These are phyloP conservation scores for Gnetum montanum DNA, from an alignment of 75 land plant species.

Conservation along the genomic window DNA sequence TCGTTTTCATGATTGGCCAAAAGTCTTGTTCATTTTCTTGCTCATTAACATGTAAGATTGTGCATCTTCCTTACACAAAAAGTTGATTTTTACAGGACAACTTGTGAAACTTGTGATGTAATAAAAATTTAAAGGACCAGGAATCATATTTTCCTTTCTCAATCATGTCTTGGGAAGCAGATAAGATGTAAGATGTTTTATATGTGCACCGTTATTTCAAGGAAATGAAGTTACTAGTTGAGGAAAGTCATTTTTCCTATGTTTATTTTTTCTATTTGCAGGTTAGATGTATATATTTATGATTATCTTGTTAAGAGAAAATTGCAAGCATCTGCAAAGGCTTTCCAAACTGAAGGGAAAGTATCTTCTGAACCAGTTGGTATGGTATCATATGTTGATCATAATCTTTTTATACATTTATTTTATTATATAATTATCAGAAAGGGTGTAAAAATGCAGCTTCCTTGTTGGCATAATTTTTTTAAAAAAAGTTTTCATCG, in stretches of 20 bases:
- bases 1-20: too few species aligned
- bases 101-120: too few species aligned
- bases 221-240: not conserved
- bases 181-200: conserved; percentile 41
- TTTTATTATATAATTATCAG: too few species aligned
- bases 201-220: not conserved
- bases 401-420: too few species aligned
- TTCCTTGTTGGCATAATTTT: not conserved
- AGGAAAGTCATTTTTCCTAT: not conserved
- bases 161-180: conserved; percentile 64
- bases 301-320: conserved; percentile 87
- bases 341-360: conserved; percentile 72
- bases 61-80: too few species aligned
- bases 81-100: too few species aligned
- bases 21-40: too few species aligned
- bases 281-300: conserved; percentile 92
- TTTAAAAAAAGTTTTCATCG: not conserved
- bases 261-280: conserved; percentile 5
- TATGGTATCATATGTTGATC: too few species aligned
- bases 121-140: too few species aligned
- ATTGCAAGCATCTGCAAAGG: conserved; percentile 73
- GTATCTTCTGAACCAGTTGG: conserved; percentile 73
- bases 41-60: too few species aligned
- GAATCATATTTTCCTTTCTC: too few species aligned
- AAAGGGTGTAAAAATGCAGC: not conserved